Evolutionary conservation across 768 basidiomycete species (phyloP).

Genomic region (Russula olivacea): DNA sequence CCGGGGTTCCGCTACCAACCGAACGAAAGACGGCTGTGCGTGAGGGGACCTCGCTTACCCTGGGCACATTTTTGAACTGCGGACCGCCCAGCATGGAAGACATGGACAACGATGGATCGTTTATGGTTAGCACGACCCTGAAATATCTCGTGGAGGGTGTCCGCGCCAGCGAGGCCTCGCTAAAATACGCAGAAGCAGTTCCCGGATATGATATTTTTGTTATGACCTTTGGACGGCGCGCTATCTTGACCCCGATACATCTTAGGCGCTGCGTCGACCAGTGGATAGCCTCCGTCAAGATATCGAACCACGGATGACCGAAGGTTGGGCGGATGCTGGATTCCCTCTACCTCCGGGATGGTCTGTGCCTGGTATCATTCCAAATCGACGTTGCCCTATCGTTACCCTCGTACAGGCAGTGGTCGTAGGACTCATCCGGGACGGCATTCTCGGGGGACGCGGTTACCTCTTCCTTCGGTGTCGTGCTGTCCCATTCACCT

Average conservation of each 20-base stretch:
- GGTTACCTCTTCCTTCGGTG: not conserved
- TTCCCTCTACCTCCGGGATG: not conserved
- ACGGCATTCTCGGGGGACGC: not conserved
- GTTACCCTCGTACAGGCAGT: not conserved
- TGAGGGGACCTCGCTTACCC: slow-evolving; percentile 3
- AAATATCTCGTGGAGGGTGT: slow-evolving; percentile 8
- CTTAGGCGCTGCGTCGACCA: not conserved
- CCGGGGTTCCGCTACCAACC: not conserved
- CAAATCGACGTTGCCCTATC: not conserved
- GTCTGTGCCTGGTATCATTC: not conserved
- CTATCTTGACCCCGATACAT: not conserved
- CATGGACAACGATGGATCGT: not conserved
- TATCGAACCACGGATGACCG: not conserved
- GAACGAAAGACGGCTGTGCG: not conserved
- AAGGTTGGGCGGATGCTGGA: not conserved
- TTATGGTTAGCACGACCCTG: slow-evolving; percentile 6
- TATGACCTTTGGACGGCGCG: not conserved
- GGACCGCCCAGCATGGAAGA: not conserved
- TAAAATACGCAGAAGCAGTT: slow-evolving; percentile 2
- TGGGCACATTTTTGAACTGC: not conserved
- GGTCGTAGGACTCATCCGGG: not conserved
- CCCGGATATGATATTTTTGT: not conserved
- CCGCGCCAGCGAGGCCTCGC: not conserved
- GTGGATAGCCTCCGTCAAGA: not conserved
- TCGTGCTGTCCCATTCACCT: no score